Evolutionary conservation across 2,329 filamentous ascomycete genomes (phyloP).

Genomic region (Claviceps capensis): DNA sequence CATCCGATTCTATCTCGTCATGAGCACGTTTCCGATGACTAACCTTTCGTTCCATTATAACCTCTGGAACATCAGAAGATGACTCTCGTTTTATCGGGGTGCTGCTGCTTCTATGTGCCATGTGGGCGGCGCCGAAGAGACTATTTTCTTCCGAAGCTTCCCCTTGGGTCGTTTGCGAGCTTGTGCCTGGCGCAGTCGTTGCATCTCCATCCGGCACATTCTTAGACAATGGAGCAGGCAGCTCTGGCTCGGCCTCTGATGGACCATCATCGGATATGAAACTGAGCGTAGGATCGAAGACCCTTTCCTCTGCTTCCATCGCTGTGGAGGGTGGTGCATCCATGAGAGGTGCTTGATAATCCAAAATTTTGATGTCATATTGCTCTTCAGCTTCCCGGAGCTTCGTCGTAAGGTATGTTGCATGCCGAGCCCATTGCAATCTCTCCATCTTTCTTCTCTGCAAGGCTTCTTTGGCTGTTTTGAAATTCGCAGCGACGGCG

Average conservation of each 20-base stretch:
- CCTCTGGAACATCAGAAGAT: constrained; percentile 36
- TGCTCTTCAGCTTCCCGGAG: constrained; percentile 29
- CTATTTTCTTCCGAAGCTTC: constrained; percentile 11
- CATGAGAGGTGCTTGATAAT: constrained; percentile 2
- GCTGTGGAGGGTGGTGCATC: constrained; percentile 2
- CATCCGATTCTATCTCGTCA: constrained; percentile 10
- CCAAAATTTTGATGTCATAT: constrained; percentile 18
- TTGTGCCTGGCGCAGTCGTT: constrained; percentile 4
- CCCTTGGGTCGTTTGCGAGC: constrained; percentile 17
- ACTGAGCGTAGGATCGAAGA: constrained; percentile 1
- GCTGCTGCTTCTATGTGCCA: constrained; percentile 3
- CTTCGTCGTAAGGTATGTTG: constrained; percentile 27
- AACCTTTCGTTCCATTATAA: constrained; percentile 36
- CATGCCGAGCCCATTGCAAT: constrained; percentile 32
- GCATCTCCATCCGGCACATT: background rate
- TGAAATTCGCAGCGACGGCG: constrained; percentile 28
- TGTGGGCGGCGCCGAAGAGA: constrained; percentile 13
- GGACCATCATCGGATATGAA: background rate
- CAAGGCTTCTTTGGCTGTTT: constrained; percentile 24
- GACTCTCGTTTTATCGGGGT: constrained; percentile 34
- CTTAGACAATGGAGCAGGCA: background rate
- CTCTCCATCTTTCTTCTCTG: constrained; percentile 27
- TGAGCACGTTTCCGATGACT: constrained; percentile 31
- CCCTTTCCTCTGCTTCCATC: constrained; percentile 3
- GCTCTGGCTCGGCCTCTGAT: constrained; percentile 1